These are phyloP conservation scores for Aspergillus sparsus DNA, from an alignment of 495 filamentous ascomycete genomes.

Conservation along the genomic window DNA sequence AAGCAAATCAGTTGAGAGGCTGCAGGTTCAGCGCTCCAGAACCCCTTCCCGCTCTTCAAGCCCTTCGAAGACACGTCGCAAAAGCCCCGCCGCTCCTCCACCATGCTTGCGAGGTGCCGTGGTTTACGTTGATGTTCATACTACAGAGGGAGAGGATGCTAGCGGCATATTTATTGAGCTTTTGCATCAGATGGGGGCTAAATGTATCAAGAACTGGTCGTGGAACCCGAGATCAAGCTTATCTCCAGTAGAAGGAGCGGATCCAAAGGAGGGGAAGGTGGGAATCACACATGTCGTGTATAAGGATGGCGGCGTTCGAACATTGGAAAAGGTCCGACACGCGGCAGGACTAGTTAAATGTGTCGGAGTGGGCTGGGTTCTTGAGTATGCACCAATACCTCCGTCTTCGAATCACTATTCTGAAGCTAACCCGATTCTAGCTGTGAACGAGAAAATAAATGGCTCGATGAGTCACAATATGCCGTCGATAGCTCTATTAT, in stretches of 20 bases:
- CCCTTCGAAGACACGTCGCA: constrained; percentile 28
- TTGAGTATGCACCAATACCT: constrained; percentile 62
- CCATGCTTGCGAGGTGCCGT: constrained; percentile 66
- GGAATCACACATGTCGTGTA: constrained; percentile 95
- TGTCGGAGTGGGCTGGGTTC: constrained; percentile 85
- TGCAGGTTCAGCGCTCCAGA: constrained; percentile 6
- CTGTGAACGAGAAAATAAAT: constrained; percentile 78
- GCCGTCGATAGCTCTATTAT: constrained; percentile 68
- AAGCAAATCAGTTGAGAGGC: constrained; percentile 10
- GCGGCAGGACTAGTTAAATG: constrained; percentile 75
- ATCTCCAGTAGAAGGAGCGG: constrained; percentile 33
- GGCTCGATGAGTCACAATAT: constrained; percentile 70
- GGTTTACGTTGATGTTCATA: constrained; percentile 93
- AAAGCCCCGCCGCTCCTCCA: constrained; percentile 25
- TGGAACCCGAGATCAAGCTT: constrained; percentile 67
- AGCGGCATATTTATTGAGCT: constrained; percentile 82
- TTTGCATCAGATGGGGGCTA: constrained; percentile 80
- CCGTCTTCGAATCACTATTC: not conserved
- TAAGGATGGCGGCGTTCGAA: constrained; percentile 87
- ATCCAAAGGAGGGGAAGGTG: constrained; percentile 54
- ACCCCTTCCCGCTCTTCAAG: constrained; percentile 29
- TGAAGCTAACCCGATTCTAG: constrained; percentile 45
- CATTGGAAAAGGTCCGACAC: constrained; percentile 81
- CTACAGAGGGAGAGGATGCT: constrained; percentile 82
- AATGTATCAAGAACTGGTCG: constrained; percentile 78